Evolutionary conservation across 2,329 filamentous ascomycete genomes (phyloP).

Genomic region (Aspergillus thermomutatus): DNA sequence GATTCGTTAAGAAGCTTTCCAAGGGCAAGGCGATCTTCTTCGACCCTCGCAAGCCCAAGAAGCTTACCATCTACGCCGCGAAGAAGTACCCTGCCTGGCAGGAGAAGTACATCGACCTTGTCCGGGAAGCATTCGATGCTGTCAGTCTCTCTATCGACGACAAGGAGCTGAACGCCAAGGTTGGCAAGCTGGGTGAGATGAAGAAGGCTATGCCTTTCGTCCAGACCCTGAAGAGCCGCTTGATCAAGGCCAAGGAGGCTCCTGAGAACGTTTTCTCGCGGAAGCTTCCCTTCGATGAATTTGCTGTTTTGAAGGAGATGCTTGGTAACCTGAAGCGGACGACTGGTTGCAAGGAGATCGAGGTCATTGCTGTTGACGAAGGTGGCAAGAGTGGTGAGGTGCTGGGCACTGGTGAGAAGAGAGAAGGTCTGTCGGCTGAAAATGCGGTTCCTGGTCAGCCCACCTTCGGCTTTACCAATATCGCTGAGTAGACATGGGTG

Average conservation of each 20-base stretch:
- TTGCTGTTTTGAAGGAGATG: constrained; percentile 72
- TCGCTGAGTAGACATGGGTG: constrained; percentile 44
- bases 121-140: constrained; percentile 67
- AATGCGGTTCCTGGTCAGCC: constrained; percentile 77
- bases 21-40: constrained; percentile 86
- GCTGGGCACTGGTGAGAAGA: constrained; percentile 50
- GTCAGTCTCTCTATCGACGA: constrained; percentile 66
- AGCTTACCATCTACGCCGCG: constrained; percentile 80
- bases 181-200: constrained; percentile 74
- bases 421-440: constrained; percentile 62
- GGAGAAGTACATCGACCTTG: constrained; percentile 78
- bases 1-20: constrained; percentile 73
- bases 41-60: constrained; percentile 89
- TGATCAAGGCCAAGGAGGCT: constrained; percentile 65
- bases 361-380: constrained; percentile 67
- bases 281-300: constrained; percentile 84
- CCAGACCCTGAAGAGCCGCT: constrained; percentile 77
- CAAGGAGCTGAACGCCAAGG: constrained; percentile 72
- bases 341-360: constrained; percentile 66
- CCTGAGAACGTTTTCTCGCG: constrained; percentile 71
- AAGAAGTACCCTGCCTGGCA: constrained; percentile 86
- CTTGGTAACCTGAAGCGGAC: constrained; percentile 73
- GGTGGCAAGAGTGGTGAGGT: constrained; percentile 49
- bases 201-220: constrained; percentile 99
- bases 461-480: constrained; percentile 81